phyloP scores from a whole-genome alignment of 1,284 basidiomycete genomes.

The Bondarzewia mesenterica region DNA sequence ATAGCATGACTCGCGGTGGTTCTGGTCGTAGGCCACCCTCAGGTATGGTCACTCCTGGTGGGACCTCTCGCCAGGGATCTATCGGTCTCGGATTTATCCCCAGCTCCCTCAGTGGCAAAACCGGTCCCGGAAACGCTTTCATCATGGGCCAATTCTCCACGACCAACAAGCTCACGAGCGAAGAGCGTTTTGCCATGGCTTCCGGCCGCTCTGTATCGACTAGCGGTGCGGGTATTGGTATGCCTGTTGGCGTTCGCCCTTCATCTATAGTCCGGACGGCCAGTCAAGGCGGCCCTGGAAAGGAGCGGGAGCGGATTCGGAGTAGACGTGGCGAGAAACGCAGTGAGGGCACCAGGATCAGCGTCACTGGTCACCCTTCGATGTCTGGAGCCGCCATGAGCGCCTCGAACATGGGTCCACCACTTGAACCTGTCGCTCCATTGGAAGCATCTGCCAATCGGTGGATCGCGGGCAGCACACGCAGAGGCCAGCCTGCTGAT shows the following conservation, averaged over 20 bases:
- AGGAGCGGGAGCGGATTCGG: slow-evolving; percentile 53
- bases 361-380: slow-evolving; percentile 10
- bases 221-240: slow-evolving; percentile 29
- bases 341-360: slow-evolving; percentile 36
- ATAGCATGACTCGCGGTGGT: slow-evolving; percentile 49
- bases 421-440: slow-evolving; percentile 61
- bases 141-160: slow-evolving; percentile 33
- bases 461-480: slow-evolving; percentile 53
- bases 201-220: slow-evolving; percentile 38
- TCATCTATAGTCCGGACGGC: slow-evolving; percentile 64
- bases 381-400: slow-evolving; percentile 3
- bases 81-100: slow-evolving; percentile 49
- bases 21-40: slow-evolving; percentile 51
- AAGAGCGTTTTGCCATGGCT: slow-evolving; percentile 54
- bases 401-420: slow-evolving; percentile 13
- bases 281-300: slow-evolving; percentile 61
- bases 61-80: slow-evolving; percentile 39
- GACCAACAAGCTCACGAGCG: slow-evolving; percentile 53
- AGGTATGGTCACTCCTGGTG: slow-evolving; percentile 27
- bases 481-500: slow-evolving; percentile 36
- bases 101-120: slow-evolving; percentile 69
- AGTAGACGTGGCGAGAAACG: slow-evolving; percentile 68
- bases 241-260: slow-evolving; percentile 35
- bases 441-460: slow-evolving; percentile 76
- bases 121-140: slow-evolving; percentile 55